These are phyloP conservation scores for Chlorella sp. DNA, from an alignment of 139 green algal genomes.

Conservation along the genomic window DNA sequence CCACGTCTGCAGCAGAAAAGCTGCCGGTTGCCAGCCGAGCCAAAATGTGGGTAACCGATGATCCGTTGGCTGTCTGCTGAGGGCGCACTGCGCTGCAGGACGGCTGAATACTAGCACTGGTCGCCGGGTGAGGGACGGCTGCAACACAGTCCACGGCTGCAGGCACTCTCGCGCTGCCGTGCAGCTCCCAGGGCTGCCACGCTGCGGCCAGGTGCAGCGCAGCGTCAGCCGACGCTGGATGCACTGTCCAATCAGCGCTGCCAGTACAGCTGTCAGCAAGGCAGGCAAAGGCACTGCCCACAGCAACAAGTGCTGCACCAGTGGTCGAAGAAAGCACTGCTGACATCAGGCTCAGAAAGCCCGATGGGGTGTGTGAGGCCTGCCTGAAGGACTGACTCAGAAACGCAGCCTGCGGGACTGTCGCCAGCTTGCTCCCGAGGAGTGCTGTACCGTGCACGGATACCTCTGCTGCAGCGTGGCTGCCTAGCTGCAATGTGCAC, in stretches of 20 bases:
- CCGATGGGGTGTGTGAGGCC: too few species aligned
- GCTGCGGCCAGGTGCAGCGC: constrained; percentile 40
- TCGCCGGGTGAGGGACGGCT: background rate
- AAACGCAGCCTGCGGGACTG: too few species aligned
- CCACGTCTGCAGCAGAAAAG: background rate
- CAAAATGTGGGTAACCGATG: background rate
- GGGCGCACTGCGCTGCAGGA: too few species aligned
- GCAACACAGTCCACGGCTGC: background rate
- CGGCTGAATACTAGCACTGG: too few species aligned
- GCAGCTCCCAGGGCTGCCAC: background rate
- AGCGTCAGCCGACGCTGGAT: constrained; percentile 44
- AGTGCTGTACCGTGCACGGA: too few species aligned
- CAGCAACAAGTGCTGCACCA: background rate
- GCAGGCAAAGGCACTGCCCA: background rate
- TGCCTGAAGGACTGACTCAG: too few species aligned
- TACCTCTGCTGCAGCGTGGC: too few species aligned
- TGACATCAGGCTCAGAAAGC: too few species aligned
- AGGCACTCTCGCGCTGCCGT: background rate
- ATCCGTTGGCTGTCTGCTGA: background rate
- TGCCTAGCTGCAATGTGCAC: too few species aligned
- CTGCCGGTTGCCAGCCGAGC: background rate
- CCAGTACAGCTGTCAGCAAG: background rate
- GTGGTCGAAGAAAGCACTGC: too few species aligned
- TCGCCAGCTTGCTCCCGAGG: too few species aligned
- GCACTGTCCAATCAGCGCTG: background rate